Evolutionary conservation across 306 rosid genomes (phyloP), one percentile per base, ranked within the genome.

Genomic region (Quercus bicolor): DNA sequence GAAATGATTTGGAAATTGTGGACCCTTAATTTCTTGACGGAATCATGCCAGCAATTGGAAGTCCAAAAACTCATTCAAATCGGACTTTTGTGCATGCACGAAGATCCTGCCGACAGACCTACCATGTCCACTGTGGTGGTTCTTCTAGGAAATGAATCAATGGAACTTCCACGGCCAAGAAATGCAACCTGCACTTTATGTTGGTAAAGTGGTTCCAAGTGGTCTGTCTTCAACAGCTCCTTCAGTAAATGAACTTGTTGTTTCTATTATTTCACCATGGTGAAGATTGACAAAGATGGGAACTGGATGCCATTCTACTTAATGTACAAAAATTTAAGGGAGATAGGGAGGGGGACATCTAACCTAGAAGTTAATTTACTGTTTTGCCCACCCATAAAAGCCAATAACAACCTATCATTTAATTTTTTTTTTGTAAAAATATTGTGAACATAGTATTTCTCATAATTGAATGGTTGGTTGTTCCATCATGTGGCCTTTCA

Each of bases 11-110:
- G 78, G 85, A 88, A 68, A 43, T 88, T 23, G 34, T 88, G 56
- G 95, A 88, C 72, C 86, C 89, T 52, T 37, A 37, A 37, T 37
- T 34, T 29, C 21, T 55, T 90, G 19, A 80, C 62, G 78, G 64
- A 82, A 24, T n/a, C 83, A 5, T 45, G 68, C 70, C 72, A 5
- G 2, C 29, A 0, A 5, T 79, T 3, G 16, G 87, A 91, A 71
- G 79, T 82, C 16, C 24, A 73, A 48, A 85, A 45, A 51, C 78
- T 89, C 68, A 78, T 87, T 69, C 86, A 87, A 4, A 81, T 88
- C 51, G 86, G 87, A 56, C 82, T 90, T 57, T 75, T 90, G 48
- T 86, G 94, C 70, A 88, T 88, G 13, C 87, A 90, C 16, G 83
- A 86, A 74, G 91, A 90, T 55, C 89, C 85, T 45, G 56, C 9